phyloP scores from a whole-genome alignment of 176 grass and related monocot genomes.

The Aegilops bicornis region DNA sequence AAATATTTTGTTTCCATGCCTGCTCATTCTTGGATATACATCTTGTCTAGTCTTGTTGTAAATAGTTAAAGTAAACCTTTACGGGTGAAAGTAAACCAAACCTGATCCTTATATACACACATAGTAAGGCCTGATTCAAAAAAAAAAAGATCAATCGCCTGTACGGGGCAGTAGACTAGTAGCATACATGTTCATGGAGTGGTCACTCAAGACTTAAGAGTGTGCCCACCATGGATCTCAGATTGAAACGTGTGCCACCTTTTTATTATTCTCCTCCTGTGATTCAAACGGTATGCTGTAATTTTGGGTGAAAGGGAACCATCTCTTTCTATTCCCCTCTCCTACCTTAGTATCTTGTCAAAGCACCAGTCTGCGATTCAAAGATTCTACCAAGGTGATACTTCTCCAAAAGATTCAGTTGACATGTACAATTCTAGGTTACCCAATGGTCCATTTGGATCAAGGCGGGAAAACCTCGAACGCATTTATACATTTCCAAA shows the following conservation, averaged over 20 bases:
- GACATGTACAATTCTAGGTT: background rate
- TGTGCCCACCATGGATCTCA: background rate
- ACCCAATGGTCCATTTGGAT: background rate
- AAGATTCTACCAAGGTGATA: background rate
- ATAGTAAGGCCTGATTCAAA: too few species aligned
- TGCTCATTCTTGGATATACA: background rate
- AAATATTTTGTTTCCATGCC: background rate
- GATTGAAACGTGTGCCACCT: background rate
- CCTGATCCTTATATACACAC: too few species aligned
- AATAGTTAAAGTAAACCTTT: background rate
- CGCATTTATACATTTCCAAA: background rate
- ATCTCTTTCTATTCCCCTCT: too few species aligned
- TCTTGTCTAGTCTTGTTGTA: background rate
- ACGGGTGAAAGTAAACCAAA: too few species aligned
- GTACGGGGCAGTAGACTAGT: background rate
- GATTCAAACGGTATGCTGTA: background rate
- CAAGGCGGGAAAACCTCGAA: background rate
- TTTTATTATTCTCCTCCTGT: background rate
- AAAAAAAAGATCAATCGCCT: background rate
- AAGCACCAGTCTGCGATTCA: background rate
- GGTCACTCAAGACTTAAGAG: background rate
- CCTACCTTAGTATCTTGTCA: background rate
- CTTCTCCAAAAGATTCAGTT: background rate
- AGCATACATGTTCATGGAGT: background rate
- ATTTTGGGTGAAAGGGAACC: too few species aligned